Evolutionary conservation across 495 filamentous ascomycete genomes (phyloP).

Genomic region (Penicillium soppii): DNA sequence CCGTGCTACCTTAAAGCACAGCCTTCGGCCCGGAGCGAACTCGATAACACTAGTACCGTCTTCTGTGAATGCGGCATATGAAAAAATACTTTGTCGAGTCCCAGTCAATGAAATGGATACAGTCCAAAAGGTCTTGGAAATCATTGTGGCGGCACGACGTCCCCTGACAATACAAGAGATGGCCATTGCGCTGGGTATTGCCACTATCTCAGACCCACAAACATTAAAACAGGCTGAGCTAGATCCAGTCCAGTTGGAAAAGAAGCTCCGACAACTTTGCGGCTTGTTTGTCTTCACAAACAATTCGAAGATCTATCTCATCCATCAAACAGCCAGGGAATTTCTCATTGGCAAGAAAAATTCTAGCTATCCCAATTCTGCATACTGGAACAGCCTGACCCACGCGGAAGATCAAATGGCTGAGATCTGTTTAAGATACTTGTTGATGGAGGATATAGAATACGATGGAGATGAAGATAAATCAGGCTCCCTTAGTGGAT

Average conservation of each 20-base stretch:
- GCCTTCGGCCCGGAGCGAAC: slow-evolving; percentile 14
- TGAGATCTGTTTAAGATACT: slow-evolving; percentile 23
- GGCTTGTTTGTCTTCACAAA: slow-evolving; percentile 40
- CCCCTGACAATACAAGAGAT: slow-evolving; percentile 39
- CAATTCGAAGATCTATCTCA: slow-evolving; percentile 35
- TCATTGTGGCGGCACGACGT: slow-evolving; percentile 33
- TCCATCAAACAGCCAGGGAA: slow-evolving; percentile 35
- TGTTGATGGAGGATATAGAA: slow-evolving; percentile 20
- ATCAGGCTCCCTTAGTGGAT: slow-evolving; percentile 26
- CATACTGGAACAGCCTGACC: slow-evolving; percentile 10
- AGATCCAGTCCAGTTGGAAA: slow-evolving; percentile 9
- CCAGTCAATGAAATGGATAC: not conserved
- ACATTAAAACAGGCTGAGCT: slow-evolving; percentile 26
- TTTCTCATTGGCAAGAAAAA: slow-evolving; percentile 18
- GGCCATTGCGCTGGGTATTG: slow-evolving; percentile 36
- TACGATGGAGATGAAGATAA: not conserved
- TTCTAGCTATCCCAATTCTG: not conserved
- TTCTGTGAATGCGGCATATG: slow-evolving; percentile 26
- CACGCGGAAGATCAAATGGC: slow-evolving; percentile 18
- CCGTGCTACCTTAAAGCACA: slow-evolving; percentile 13
- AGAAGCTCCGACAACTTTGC: slow-evolving; percentile 32
- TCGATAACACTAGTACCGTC: slow-evolving; percentile 16
- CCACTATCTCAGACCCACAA: slow-evolving; percentile 9
- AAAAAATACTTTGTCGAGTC: slow-evolving; percentile 27
- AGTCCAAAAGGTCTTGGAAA: slow-evolving; percentile 32